These are phyloP conservation scores for Stromatinia cepivora DNA, from an alignment of 2,329 filamentous ascomycete species.

Conservation along the genomic window DNA sequence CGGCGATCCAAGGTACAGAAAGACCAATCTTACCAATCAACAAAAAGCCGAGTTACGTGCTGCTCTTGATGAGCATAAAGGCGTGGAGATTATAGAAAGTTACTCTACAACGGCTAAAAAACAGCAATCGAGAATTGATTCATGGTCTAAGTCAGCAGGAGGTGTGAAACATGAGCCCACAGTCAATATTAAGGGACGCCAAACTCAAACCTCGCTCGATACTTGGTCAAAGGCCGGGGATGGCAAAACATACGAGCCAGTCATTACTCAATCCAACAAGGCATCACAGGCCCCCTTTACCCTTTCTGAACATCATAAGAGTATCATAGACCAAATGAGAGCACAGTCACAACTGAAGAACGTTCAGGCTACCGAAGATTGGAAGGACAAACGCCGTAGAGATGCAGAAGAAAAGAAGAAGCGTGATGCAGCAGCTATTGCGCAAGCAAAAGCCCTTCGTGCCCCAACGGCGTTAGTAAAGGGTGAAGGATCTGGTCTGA, in stretches of 20 bases:
- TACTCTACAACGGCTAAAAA: conserved; percentile 48
- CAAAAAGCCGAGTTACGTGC: conserved; percentile 81
- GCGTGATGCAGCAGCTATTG: conserved; percentile 70
- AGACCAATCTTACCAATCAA: conserved; percentile 76
- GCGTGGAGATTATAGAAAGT: conserved; percentile 52
- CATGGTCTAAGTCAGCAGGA: conserved; percentile 57
- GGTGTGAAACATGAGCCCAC: conserved; percentile 21
- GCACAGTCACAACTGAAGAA: conserved; percentile 25
- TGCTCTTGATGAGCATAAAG: conserved; percentile 59
- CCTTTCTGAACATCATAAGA: conserved; percentile 22
- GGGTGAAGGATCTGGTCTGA: conserved; percentile 77
- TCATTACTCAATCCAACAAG: conserved; percentile 8
- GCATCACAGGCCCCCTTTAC: neutral
- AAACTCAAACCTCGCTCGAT: conserved; percentile 22
- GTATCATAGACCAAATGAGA: conserved; percentile 35
- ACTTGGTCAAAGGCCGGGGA: conserved; percentile 23
- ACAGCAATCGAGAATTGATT: conserved; percentile 61
- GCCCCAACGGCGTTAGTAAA: conserved; percentile 56
- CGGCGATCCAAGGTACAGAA: conserved; percentile 58
- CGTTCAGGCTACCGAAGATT: conserved; percentile 47
- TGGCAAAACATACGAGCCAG: conserved; percentile 39
- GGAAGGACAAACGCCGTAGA: conserved; percentile 72
- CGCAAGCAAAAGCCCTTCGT: conserved; percentile 63
- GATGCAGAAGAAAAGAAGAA: conserved; percentile 74
- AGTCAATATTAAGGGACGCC: conserved; percentile 13